A percentile compares a stretch with the other conserved stretches of the same genome.
Evolutionary conservation across 1,139 yeast species (phyloP).

Genomic region (Meyerozyma carpophila): DNA sequence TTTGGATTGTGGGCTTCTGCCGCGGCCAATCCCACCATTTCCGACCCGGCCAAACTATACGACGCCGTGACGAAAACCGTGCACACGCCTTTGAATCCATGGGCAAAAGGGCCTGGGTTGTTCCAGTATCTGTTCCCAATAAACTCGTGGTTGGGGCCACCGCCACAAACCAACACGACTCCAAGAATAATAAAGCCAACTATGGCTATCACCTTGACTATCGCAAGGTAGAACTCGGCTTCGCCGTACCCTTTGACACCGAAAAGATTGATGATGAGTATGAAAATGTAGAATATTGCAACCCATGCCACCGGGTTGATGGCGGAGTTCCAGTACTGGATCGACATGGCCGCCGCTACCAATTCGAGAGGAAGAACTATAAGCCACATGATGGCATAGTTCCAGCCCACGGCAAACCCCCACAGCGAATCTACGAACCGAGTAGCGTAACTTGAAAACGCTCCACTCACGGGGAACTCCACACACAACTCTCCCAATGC

Average conservation of each 20-base stretch:
- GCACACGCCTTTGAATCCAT: constrained; percentile 40
- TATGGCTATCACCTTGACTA: constrained; percentile 57
- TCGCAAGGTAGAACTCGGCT: constrained; percentile 60
- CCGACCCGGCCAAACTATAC: constrained; percentile 40
- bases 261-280: constrained; percentile 53
- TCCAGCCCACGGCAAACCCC: constrained; percentile 80
- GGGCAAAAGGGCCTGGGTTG: constrained; percentile 48
- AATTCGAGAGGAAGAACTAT: constrained; percentile 71
- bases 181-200: constrained; percentile 62
- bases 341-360: constrained; percentile 70
- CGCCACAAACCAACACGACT: constrained; percentile 59
- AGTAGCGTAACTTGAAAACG: constrained; percentile 67
- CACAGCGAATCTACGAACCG: constrained; percentile 69
- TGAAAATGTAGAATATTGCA: constrained; percentile 55
- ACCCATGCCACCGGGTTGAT: constrained; percentile 64
- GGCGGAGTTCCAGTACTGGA: constrained; percentile 55
- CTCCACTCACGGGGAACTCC: constrained; percentile 74
- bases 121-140: constrained; percentile 62
- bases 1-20: constrained; percentile 11
- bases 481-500: constrained; percentile 86
- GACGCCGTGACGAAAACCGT: constrained; percentile 39
- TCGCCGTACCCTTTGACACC: constrained; percentile 76
- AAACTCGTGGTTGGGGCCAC: constrained; percentile 58
- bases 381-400: constrained; percentile 76
- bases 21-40: constrained; percentile 45